Conservation (phyloP, 805 yeast genomes). For the Ogataea henricii region DNA sequence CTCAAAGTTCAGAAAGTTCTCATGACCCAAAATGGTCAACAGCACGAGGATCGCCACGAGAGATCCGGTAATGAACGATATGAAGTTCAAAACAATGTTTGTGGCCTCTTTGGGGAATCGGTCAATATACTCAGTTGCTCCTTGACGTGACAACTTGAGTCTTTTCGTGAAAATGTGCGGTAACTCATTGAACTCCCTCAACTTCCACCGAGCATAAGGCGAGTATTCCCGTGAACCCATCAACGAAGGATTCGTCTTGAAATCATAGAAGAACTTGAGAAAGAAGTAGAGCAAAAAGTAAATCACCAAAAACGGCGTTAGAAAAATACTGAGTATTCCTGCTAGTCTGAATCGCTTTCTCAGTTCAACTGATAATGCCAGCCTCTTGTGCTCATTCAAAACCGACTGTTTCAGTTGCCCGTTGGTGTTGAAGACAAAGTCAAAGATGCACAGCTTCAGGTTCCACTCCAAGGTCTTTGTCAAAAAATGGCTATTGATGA, state of each 20-base stretch:
- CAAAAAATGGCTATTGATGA: constrained; percentile 41
- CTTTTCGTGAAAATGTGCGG: constrained; percentile 85
- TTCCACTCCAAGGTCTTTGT: constrained; percentile 96
- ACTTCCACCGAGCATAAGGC: constrained; percentile 92
- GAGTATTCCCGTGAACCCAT: constrained; percentile 86
- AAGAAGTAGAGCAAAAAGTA: constrained; percentile 84
- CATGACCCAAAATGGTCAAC: constrained; percentile 80
- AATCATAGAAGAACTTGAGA: constrained; percentile 90
- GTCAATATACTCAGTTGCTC: constrained; percentile 81
- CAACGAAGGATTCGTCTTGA: constrained; percentile 82
- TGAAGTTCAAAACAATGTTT: constrained; percentile 56
- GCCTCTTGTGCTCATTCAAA: constrained; percentile 69
- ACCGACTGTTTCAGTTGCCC: constrained; percentile 80
- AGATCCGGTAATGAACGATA: constrained; percentile 82
- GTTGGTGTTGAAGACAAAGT: constrained; percentile 76
- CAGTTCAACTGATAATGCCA: constrained; percentile 66
- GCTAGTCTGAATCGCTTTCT: constrained; percentile 82
- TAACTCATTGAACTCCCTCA: constrained; percentile 91
- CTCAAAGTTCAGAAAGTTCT: constrained; percentile 86
- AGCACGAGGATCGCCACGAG: constrained; percentile 85
- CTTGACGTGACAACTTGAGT: constrained; percentile 70
- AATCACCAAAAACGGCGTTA: constrained; percentile 83
- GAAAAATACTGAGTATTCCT: constrained; percentile 76
- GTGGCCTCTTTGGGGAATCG: constrained; percentile 87
- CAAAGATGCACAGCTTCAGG: constrained; percentile 81